phyloP scores from a whole-genome alignment of 495 filamentous ascomycete species.

The Podospora tetraspora region DNA sequence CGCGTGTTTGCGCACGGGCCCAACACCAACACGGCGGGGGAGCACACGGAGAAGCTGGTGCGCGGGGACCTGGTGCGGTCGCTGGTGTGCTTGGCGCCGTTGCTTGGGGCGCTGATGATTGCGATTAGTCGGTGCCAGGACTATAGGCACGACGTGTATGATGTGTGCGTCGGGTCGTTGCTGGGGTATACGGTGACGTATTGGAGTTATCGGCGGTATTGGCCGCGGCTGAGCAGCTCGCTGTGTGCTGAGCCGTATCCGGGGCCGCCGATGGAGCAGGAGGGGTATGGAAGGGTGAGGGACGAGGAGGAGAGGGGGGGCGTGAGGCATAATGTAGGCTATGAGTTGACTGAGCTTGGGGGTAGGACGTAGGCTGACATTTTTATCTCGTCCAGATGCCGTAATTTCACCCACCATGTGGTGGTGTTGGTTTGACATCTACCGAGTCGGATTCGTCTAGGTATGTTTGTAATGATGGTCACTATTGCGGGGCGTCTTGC shows the following conservation, averaged over 20 bases:
- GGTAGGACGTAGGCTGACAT: slow-evolving; percentile 24
- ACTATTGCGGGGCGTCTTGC: not conserved
- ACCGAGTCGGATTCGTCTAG: not conserved
- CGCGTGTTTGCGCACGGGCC: slow-evolving; percentile 70
- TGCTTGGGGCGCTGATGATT: slow-evolving; percentile 78
- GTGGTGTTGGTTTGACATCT: not conserved
- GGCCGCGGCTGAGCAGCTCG: slow-evolving; percentile 44
- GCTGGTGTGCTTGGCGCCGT: slow-evolving; percentile 61
- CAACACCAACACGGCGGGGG: slow-evolving; percentile 5
- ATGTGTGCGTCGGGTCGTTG: slow-evolving; percentile 72
- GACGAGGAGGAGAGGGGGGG: slow-evolving; percentile 31
- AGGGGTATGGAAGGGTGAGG: slow-evolving; percentile 28
- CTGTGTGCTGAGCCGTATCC: slow-evolving; percentile 49
- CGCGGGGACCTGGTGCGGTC: slow-evolving; percentile 57
- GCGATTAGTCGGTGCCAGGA: slow-evolving; percentile 89
- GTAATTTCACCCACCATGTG: not conserved
- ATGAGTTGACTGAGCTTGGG: slow-evolving; percentile 15
- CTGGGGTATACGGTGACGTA: slow-evolving; percentile 71
- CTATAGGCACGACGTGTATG: slow-evolving; percentile 91
- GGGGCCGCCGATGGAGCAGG: slow-evolving; percentile 21
- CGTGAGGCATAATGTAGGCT: slow-evolving; percentile 28
- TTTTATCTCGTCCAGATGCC: not conserved
- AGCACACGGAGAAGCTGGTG: slow-evolving; percentile 25
- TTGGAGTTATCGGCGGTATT: slow-evolving; percentile 73
- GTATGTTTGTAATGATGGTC: not conserved